Base-by-base conservation (phyloP, 768 basidiomycete species). In the Myochromella boudieri region DNA sequence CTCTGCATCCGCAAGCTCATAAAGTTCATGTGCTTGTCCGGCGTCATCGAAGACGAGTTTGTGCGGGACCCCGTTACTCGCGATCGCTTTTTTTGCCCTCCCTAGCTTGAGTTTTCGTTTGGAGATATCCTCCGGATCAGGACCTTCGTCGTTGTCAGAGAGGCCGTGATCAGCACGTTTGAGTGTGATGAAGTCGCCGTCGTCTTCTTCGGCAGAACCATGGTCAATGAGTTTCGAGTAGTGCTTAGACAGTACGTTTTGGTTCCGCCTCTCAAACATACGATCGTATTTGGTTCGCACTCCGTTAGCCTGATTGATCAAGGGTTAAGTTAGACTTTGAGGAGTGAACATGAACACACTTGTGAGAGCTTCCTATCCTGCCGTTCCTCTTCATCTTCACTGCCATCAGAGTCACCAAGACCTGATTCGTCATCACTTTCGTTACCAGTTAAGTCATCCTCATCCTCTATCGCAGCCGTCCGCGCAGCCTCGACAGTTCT, bases 251-350 rank as follows among this genome's bases (percentile, higher is more conserved):
- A 97, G 77, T 39, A 97, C 85, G 53, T 84, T 86, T 64, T 97
- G 95, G 62, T 97, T 97, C 65, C 91, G 95, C 46, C 95, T 82
- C 60, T 90, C 88, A 62, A 97, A 98, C 94, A 99, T 97, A 42
- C 91, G 82, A 66, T 97, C 95, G 64, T 97, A 97, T 68, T 95
- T 97, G 2, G 95, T 97, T 41, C 89, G 81, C 0, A 88, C 84
- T 33, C 66, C 69, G 8, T 63, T 60, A 34, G 65, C 58, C 74
- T 41, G 6, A 9, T 12, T 34, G 15, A 37, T 26, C 20, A 18
- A 15, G 26, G 14, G 20, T 26, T 6, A 43, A 37, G 28, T 29
- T 36, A 24, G 20, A 38, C n/a, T 17, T 31, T 22, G 20, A 10
- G 2, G 22, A 24, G 42, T 28, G 12, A 10, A 31, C 21, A 3